Conservation (phyloP, 108 stramenopile species). For the Skeletonema grethae region DNA sequence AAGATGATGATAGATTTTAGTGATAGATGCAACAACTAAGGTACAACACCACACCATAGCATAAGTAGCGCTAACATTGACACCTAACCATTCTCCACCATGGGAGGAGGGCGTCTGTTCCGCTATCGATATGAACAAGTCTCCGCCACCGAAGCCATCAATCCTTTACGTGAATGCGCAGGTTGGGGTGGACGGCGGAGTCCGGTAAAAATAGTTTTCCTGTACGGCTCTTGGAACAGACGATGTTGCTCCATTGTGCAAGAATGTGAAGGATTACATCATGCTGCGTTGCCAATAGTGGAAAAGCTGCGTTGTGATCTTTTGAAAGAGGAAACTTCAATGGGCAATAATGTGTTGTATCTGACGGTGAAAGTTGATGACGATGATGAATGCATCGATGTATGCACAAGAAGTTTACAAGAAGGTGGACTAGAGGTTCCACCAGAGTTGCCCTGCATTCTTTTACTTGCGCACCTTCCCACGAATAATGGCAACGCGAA, state of each 20-base stretch:
- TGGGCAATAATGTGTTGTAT: conserved; percentile 1
- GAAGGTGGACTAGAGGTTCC: conserved; percentile 28
- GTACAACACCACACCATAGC: too few species aligned
- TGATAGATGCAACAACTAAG: too few species aligned
- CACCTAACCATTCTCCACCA: background rate
- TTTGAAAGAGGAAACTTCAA: conserved; percentile 7
- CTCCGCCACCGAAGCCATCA: background rate
- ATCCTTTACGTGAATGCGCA: background rate
- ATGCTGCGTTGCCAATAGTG: background rate
- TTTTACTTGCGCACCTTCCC: conserved; percentile 16
- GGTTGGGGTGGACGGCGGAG: too few species aligned
- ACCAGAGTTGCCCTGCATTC: conserved; percentile 28
- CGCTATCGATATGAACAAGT: background rate
- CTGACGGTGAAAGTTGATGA: conserved; percentile 24
- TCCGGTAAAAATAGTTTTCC: conserved; percentile 11
- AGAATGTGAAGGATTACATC: background rate
- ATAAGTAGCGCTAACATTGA: too few species aligned
- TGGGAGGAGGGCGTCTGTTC: background rate
- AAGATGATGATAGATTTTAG: too few species aligned
- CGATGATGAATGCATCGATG: conserved; percentile 33
- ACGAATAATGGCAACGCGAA: background rate
- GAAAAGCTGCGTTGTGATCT: background rate
- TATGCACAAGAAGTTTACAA: conserved; percentile 11
- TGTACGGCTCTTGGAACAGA: conserved; percentile 45
- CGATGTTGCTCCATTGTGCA: conserved; percentile 3